Conservation (phyloP, 495 filamentous ascomycete genomes). For the Amniculicola lignicola region DNA sequence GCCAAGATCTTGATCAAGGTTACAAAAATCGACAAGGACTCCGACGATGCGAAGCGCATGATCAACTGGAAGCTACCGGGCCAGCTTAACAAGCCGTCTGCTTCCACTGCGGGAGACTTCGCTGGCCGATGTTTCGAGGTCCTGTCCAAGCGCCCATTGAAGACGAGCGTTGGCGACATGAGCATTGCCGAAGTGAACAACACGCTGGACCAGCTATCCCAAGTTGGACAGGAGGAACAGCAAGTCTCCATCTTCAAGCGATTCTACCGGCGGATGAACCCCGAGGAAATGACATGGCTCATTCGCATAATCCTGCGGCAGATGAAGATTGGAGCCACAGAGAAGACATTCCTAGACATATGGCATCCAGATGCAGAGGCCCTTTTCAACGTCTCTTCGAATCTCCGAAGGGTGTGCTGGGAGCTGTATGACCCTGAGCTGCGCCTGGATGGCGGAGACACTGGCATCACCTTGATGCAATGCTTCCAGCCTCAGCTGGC, state of each 20-base stretch:
- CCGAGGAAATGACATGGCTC: slow-evolving; percentile 90
- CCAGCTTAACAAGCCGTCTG: slow-evolving; percentile 49
- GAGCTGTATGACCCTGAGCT: slow-evolving; percentile 77
- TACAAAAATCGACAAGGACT: slow-evolving; percentile 89
- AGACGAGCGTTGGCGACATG: slow-evolving; percentile 69
- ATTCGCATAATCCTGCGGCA: slow-evolving; percentile 91
- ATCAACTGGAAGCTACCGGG: slow-evolving; percentile 93
- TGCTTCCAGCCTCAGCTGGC: slow-evolving; percentile 97
- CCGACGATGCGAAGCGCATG: slow-evolving; percentile 79
- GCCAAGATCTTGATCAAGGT: slow-evolving; percentile 83
- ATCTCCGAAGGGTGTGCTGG: slow-evolving; percentile 89
- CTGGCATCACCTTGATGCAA: slow-evolving; percentile 79
- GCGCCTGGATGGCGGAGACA: slow-evolving; percentile 70
- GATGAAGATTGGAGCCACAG: slow-evolving; percentile 97
- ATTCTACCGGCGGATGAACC: slow-evolving; percentile 89
- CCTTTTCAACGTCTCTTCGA: slow-evolving; percentile 88
- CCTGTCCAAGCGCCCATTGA: slow-evolving; percentile 77
- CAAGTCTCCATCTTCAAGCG: slow-evolving; percentile 74
- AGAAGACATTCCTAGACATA: slow-evolving; percentile 83
- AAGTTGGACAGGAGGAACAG: slow-evolving; percentile 71
- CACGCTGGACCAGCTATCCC: slow-evolving; percentile 73
- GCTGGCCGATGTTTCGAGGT: slow-evolving; percentile 83
- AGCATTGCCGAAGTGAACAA: slow-evolving; percentile 86
- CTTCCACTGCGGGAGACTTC: slow-evolving; percentile 80
- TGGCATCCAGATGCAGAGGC: slow-evolving; percentile 94